Percentiles rank a stretch among this genome's conserved stretches.
These are phyloP conservation scores for Nemania sp. DNA, from an alignment of 2,329 filamentous ascomycete species.

Conservation along the genomic window DNA sequence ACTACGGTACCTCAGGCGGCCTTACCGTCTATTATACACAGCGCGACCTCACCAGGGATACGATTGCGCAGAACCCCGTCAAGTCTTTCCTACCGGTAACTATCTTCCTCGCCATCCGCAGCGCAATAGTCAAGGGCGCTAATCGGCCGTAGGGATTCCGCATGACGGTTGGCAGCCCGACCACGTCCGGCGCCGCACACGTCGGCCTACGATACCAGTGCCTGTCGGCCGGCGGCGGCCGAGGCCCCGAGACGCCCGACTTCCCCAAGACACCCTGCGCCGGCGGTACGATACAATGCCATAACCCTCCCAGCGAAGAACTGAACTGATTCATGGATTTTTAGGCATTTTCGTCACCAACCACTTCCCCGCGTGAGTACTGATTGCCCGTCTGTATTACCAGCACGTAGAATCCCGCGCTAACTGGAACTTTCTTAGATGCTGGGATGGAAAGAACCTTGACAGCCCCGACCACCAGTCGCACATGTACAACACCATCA, in stretches of 20 bases:
- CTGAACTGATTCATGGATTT: background rate
- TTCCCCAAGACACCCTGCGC: slow-evolving; percentile 46
- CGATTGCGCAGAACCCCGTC: slow-evolving; percentile 40
- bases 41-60: slow-evolving; percentile 31
- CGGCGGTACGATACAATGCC: slow-evolving; percentile 33
- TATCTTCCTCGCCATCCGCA: background rate
- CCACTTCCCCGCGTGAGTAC: slow-evolving; percentile 44
- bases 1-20: slow-evolving; percentile 32
- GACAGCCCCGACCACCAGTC: slow-evolving; percentile 33
- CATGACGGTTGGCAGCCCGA: slow-evolving; percentile 48
- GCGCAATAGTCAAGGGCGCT: background rate
- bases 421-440: slow-evolving; percentile 22
- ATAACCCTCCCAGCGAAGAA: background rate
- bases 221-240: slow-evolving; percentile 42
- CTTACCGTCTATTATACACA: slow-evolving; percentile 39
- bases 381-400: background rate
- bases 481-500: slow-evolving; percentile 37
- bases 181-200: slow-evolving; percentile 31
- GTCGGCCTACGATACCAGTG: slow-evolving; percentile 47
- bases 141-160: slow-evolving; percentile 44
- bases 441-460: slow-evolving; percentile 33
- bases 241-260: slow-evolving; percentile 43
- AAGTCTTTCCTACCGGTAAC: slow-evolving; percentile 47
- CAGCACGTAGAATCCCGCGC: background rate
- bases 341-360: slow-evolving; percentile 45